phyloP scores from a whole-genome alignment of 768 basidiomycete genomes.

The Tulasnella sp. region DNA sequence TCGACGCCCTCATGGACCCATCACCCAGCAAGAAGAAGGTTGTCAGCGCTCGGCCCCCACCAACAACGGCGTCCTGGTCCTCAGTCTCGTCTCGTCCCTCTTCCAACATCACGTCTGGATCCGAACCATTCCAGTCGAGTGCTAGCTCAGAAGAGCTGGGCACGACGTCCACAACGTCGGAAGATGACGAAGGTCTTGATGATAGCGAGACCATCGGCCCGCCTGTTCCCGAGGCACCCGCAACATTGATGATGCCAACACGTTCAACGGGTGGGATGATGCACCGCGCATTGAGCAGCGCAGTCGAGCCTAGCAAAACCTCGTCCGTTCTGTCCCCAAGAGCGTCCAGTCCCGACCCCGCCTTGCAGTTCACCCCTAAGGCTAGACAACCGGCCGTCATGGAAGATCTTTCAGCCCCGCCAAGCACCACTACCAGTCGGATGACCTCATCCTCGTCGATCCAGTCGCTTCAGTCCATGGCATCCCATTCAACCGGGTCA shows the following conservation, averaged over 20 bases:
- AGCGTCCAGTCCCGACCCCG: not conserved
- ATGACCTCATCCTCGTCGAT: not conserved
- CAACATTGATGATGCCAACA: slow-evolving; percentile 9
- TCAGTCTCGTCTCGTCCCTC: not conserved
- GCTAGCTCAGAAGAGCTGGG: slow-evolving; percentile 20
- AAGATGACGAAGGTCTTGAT: slow-evolving; percentile 3
- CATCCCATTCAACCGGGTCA: slow-evolving; percentile 1
- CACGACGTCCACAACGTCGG: slow-evolving; percentile 3
- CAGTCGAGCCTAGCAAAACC: not conserved
- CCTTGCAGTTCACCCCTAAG: slow-evolving; percentile 16
- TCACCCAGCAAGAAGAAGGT: slow-evolving; percentile 14
- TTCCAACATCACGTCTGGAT: slow-evolving; percentile 1
- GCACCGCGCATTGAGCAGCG: slow-evolving; percentile 19
- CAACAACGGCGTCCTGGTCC: not conserved
- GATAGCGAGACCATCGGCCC: not conserved
- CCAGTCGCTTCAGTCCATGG: not conserved
- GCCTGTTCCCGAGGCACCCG: slow-evolving; percentile 16
- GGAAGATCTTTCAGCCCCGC: not conserved
- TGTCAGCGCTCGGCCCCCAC: not conserved
- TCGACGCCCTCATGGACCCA: slow-evolving; percentile 32
- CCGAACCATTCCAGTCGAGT: not conserved
- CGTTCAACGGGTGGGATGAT: slow-evolving; percentile 14
- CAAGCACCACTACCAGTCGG: not conserved
- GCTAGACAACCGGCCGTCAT: slow-evolving; percentile 11
- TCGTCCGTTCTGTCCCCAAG: slow-evolving; percentile 12